Base-by-base conservation (phyloP, 177 flowering plant species). In the Tripterygium wilfordii region DNA sequence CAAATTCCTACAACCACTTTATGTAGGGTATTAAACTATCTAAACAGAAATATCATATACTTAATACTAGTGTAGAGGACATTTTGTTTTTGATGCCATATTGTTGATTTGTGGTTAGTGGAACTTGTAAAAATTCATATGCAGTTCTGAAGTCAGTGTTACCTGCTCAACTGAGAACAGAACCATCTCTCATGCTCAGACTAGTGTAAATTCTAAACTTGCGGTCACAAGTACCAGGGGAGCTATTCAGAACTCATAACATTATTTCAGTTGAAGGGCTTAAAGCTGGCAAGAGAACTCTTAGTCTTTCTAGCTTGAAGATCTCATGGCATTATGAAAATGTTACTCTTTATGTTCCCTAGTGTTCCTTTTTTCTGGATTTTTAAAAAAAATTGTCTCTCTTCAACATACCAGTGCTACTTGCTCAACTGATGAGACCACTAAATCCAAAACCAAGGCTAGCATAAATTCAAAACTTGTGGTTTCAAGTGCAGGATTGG, bases 251-350 rank as follows among this genome's bases (percentile, higher is more conserved):
- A 72, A 52, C 27, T 24, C 56, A 17, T n/a, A 68, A 56, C 45
- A 48, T 35, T 30, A 36, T 17, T 23, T 51, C 66, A 22, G 45
- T 45, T 54, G 61, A 64, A 54, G 47, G 45, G 46, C 58, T 47
- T 33, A 66, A 63, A 35, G 45, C 55, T 56, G 53, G 24, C 36
- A 69, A 30, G 45, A 75, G 44, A 47, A 42, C 57, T 27, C 40
- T 69, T 43, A 59, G 58, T 47, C 57, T 49, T 6, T 48, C 75
- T 59, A 62, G 39, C 51, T 67, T 69, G 56, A 75, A 67, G 20
- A 55, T 33, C 52, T 60, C 62, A 30, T 65, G 80, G 90, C 81
- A 45, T 41, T 41, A 31, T 51, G 17, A 30, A 1, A 2, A 37
- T 20, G 28, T 46, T n/a, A n/a, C n/a, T n/a, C n/a, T n/a, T n/a